Evolutionary conservation across 2,329 filamentous ascomycete genomes (phyloP).

Genomic region (Talaromyces sp.): DNA sequence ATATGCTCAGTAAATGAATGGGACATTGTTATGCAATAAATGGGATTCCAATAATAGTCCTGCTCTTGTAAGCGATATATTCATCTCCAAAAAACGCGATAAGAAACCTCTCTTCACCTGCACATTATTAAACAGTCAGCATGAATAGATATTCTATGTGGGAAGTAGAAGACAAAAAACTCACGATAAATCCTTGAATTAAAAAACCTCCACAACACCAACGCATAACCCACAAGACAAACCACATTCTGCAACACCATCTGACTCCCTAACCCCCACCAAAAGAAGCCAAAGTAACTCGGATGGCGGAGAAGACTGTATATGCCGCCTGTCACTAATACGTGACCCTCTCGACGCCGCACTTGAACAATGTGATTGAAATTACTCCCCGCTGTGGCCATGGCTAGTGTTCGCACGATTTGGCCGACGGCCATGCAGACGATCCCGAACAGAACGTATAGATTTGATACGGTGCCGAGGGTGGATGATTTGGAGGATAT

Average conservation of each 20-base stretch:
- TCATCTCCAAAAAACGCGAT: constrained; percentile 78
- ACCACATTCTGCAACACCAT: constrained; percentile 78
- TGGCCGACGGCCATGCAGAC: constrained; percentile 66
- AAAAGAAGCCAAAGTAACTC: constrained; percentile 97
- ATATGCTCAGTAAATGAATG: neutral
- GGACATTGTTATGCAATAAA: constrained; percentile 52
- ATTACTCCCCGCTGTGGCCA: constrained; percentile 80
- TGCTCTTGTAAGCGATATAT: constrained; percentile 67
- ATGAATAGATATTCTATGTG: neutral
- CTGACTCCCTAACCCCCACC: constrained; percentile 96
- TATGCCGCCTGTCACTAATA: constrained; percentile 75
- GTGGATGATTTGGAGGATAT: constrained; percentile 31
- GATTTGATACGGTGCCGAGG: constrained; percentile 28
- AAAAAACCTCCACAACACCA: constrained; percentile 85
- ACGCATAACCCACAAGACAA: constrained; percentile 67
- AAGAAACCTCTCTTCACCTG: constrained; percentile 72
- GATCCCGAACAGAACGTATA: constrained; percentile 53
- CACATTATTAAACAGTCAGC: neutral
- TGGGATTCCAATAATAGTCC: constrained; percentile 73
- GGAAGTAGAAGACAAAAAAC: constrained; percentile 26
- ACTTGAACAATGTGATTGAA: constrained; percentile 86
- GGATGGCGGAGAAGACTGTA: constrained; percentile 77
- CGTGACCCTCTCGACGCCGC: constrained; percentile 63
- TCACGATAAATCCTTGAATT: constrained; percentile 60
- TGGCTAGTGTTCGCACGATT: constrained; percentile 69